Evolutionary conservation across 2,329 filamentous ascomycete genomes (phyloP), one percentile per base, ranked within the genome.

Genomic region (Nannizziopsis barbatae): DNA sequence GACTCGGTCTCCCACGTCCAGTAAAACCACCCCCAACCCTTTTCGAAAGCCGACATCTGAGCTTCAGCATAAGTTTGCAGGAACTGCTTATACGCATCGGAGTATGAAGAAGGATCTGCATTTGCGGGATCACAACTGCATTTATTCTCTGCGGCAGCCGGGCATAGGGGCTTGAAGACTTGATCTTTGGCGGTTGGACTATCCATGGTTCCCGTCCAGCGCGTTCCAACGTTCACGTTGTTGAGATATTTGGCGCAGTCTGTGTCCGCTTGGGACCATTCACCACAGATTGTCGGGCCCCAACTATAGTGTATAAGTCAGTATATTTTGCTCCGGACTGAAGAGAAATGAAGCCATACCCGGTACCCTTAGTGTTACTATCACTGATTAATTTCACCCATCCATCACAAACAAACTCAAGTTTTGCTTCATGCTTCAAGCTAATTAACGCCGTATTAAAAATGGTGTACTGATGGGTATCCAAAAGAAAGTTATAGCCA

Each of bases 391-490:
- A 88, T 57, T 81, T 64, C 2, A 85, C 84, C 92, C 92, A 98
- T 47, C 45, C 47, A 14, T 76, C 71, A 70, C 92, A 98, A 3
- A 90, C 87, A 62, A 94, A 93, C 52, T 83, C 74, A 50, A 96
- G 75, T 69, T 95, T 95, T 56, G 82, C 76, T 48, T 81, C 75
- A 70, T 96, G 92, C 49, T 82, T 82, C 60, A 84, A 82, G 42
- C 79, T 77, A 60, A 98, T 84, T 65, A 94, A 86, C 55, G 84
- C 81, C 35, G 79, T 79, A 73, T 98, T 95, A 76, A 98, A 98
- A 65, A 95, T 95, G 60, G 94, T 86, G 66, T 98, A 98, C 66
- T 96, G 90, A 68, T 98, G 92, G 33, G 93, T 92, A 67, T 98
- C 92, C n/a, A 98, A 79, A 14, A 94, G 77, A 55, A 96, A 73